Conservation (phyloP, 441 rosid species). For the Populus tomentosa region DNA sequence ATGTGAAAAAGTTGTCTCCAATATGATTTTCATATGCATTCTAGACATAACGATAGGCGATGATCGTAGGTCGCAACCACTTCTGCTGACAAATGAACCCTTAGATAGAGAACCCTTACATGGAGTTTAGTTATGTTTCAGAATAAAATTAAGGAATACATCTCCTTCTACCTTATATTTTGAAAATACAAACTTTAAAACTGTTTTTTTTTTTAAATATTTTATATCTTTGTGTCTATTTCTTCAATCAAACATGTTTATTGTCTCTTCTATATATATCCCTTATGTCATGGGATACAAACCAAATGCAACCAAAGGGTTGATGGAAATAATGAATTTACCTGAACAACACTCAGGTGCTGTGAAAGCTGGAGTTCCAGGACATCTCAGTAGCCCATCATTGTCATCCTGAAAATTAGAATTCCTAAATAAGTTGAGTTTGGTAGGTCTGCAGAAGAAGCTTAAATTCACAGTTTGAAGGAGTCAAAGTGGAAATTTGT, state of each 20-base stretch:
- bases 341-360: neutral
- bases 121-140: too few relatives aligned
- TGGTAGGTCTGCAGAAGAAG: neutral
- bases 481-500: neutral
- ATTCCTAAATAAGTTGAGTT: neutral
- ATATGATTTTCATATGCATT: neutral
- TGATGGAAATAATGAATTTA: neutral
- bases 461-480: neutral
- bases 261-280: too few relatives aligned
- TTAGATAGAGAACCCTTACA: too few relatives aligned
- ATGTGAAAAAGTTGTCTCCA: neutral
- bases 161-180: too few relatives aligned
- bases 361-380: neutral
- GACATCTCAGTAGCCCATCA: neutral
- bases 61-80: neutral
- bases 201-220: too few relatives aligned
- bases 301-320: too few relatives aligned
- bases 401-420: neutral
- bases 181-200: too few relatives aligned
- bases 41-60: neutral
- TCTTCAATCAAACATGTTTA: too few relatives aligned
- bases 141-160: too few relatives aligned
- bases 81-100: too few relatives aligned
- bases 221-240: too few relatives aligned
- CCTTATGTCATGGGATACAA: too few relatives aligned